A percentile compares a stretch with the other conserved stretches of the same genome.
These are phyloP conservation scores for Paraphoma sp. DNA, from an alignment of 2,329 filamentous ascomycete species.

Conservation along the genomic window DNA sequence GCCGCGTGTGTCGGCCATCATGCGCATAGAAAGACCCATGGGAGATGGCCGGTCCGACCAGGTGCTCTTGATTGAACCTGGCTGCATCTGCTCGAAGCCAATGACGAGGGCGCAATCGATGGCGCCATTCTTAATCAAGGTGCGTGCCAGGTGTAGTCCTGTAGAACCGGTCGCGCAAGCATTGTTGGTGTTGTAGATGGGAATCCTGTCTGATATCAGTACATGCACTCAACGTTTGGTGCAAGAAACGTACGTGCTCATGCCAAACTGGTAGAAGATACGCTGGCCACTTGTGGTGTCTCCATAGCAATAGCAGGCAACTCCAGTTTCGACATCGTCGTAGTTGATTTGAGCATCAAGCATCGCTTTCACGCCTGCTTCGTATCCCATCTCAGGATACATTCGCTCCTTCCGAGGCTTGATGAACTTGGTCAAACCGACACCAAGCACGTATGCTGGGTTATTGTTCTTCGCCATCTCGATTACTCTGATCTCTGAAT, in stretches of 20 bases:
- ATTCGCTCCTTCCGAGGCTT: slow-evolving; percentile 91
- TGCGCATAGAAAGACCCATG: slow-evolving; percentile 71
- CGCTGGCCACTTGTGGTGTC: slow-evolving; percentile 93
- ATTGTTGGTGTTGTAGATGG: slow-evolving; percentile 98
- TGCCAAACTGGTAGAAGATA: slow-evolving; percentile 97
- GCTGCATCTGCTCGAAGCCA: slow-evolving; percentile 97
- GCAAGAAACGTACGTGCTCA: slow-evolving; percentile 64
- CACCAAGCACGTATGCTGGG: slow-evolving; percentile 84
- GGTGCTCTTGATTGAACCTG: slow-evolving; percentile 78
- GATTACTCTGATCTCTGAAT: too few species aligned
- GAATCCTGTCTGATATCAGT: slow-evolving; percentile 62
- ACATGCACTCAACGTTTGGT: not conserved
- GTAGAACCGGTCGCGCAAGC: slow-evolving; percentile 95
- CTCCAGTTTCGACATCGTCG: slow-evolving; percentile 90
- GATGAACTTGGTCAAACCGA: slow-evolving; percentile 99
- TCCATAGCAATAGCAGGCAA: slow-evolving; percentile 96
- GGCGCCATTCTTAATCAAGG: slow-evolving; percentile 76
- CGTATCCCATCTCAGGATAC: slow-evolving; percentile 91
- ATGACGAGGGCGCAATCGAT: slow-evolving; percentile 89
- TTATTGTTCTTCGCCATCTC: slow-evolving; percentile 37
- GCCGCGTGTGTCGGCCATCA: slow-evolving; percentile 85
- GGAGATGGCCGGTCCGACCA: slow-evolving; percentile 86
- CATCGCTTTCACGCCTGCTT: slow-evolving; percentile 87
- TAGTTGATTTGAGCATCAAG: slow-evolving; percentile 85
- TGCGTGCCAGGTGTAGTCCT: slow-evolving; percentile 81